Conservation (phyloP, 2,329 filamentous ascomycete genomes). For the Arthrobotrys iridis region DNA sequence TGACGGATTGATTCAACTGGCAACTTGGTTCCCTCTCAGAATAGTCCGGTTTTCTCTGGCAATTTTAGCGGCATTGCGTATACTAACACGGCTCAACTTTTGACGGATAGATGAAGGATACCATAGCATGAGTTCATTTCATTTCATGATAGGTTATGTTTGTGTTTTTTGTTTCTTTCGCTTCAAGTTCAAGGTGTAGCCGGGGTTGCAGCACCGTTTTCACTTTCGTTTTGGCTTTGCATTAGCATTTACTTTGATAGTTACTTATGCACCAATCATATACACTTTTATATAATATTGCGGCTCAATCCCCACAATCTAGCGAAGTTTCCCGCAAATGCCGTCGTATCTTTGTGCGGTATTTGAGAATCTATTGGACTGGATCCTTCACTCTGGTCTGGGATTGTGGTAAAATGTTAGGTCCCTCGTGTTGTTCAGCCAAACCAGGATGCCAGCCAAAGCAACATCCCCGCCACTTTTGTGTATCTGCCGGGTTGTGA, state of each 20-base stretch:
- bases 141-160: constrained; percentile 38
- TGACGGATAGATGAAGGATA: constrained; percentile 31
- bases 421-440: constrained; percentile 51
- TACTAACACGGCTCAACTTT: constrained; percentile 39
- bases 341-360: constrained; percentile 21
- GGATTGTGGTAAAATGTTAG: constrained; percentile 50
- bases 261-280: constrained; percentile 24
- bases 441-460: constrained; percentile 23
- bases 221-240: constrained; percentile 23
- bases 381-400: constrained; percentile 28
- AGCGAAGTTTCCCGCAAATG: constrained; percentile 23
- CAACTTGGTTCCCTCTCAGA: constrained; percentile 24
- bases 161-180: constrained; percentile 29
- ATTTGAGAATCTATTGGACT: constrained; percentile 44
- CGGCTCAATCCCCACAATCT: constrained; percentile 16
- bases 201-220: constrained; percentile 10
- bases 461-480: constrained; percentile 31
- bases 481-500: constrained; percentile 41
- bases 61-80: constrained; percentile 51
- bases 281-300: constrained; percentile 23
- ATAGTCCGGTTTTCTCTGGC: constrained; percentile 35
- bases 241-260: constrained; percentile 45
- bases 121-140: constrained; percentile 29
- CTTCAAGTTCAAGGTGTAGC: constrained; percentile 6
- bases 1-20: constrained; percentile 1